Evolutionary conservation across 768 basidiomycete genomes (phyloP), one percentile per base, ranked within the genome.

Genomic region (Leccinum broughii): DNA sequence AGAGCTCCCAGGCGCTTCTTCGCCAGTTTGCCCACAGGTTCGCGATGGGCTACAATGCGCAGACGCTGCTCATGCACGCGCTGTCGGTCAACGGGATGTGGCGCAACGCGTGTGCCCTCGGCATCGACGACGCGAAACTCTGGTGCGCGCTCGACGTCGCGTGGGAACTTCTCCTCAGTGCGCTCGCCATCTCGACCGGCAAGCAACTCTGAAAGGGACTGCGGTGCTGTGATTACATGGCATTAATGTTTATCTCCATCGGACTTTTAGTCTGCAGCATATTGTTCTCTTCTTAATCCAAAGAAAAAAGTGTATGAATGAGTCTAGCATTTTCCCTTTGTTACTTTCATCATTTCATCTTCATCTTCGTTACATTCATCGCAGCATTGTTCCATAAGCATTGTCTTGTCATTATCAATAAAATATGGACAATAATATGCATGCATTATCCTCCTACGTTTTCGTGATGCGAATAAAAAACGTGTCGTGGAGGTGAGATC

Each of bases 31-130:
- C 70, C 3, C 24, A 46, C 50, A 61, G 60, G 39, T 59, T 73
- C 10, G 65, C 66, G 32, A 60, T 50, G 39, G 54, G 34, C 30
- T 48, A 61, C 24, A 59, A 52, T 15, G 32, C 72, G 2, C 67
- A 69, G 32, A 64, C 64, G 1, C 74, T 83, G 50, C 72, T 82
- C 62, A 54, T 60, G 15, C 75, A 77, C 60, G 68, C 76, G 14
- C 70, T 70, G 59, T 58, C 59, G 6, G 67, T 81, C 50, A 77
- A 80, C 59, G 82, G 81, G 14, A 65, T 84, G 9, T 85, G 84
- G 84, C 76, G 77, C 44, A 83, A 84, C 64, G 78, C 69, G 4
- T 78, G 77, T 60, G 77, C 77, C 11, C 71, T 85, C 30, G 84
- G 84, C 39, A 78, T 85, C 62, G 76, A 76, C 63, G 84, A 85